These are phyloP conservation scores for Kandelia obovata DNA, from an alignment of 345 rosid genomes.

Conservation along the genomic window DNA sequence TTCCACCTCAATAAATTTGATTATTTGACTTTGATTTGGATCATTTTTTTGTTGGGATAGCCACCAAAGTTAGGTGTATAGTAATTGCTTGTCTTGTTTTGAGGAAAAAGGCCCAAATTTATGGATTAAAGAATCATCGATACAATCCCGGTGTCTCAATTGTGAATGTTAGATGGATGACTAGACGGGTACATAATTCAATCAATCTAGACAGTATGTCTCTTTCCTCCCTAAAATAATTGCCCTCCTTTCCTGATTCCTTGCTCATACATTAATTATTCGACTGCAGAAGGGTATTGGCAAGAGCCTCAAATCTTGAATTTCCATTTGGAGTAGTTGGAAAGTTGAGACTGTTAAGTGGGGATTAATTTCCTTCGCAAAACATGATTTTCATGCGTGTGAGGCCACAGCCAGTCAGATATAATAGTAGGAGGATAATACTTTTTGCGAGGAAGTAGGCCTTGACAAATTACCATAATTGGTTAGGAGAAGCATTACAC, in stretches of 20 bases:
- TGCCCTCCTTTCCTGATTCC: neutral
- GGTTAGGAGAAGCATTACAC: too few relatives aligned
- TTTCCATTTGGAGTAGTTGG: conserved; percentile 10
- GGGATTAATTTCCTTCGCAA: neutral
- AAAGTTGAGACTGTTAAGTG: neutral
- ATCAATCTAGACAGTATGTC: neutral
- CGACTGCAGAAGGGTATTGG: neutral
- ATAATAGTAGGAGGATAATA: too few relatives aligned
- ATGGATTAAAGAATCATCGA: conserved; percentile 9
- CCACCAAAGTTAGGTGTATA: conserved; percentile 22
- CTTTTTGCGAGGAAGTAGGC: neutral
- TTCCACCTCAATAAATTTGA: conserved; percentile 20
- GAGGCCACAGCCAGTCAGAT: neutral
- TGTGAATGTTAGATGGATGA: neutral
- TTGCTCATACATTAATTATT: neutral
- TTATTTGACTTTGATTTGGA: conserved; percentile 13
- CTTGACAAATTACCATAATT: neutral
- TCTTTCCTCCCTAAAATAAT: neutral
- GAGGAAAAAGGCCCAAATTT: conserved; percentile 13
- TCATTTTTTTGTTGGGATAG: conserved; percentile 12
- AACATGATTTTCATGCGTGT: neutral
- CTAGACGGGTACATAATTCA: neutral
- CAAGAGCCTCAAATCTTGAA: conserved; percentile 2
- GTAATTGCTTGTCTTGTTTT: conserved; percentile 30
- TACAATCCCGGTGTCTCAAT: neutral